Percentiles rank a stretch among this genome's conserved stretches.
phyloP scores from a whole-genome alignment of 805 yeast species.

The Starmerella davenportii region DNA sequence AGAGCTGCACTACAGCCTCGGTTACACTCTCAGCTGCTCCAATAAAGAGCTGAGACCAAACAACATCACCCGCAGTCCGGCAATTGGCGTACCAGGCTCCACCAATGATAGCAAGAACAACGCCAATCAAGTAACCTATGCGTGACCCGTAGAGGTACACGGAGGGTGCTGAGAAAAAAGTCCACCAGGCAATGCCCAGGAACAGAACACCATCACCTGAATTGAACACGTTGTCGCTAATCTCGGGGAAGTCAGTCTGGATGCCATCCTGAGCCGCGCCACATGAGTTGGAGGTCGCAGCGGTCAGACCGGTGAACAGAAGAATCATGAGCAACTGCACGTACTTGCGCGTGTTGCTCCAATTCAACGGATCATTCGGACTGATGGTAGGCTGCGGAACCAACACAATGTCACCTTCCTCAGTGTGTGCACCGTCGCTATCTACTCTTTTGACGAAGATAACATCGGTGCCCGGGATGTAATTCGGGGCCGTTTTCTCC shows the following conservation, averaged over 20 bases:
- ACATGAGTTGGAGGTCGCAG: constrained; percentile 51
- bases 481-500: constrained; percentile 5
- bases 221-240: constrained; percentile 51
- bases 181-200: constrained; percentile 47
- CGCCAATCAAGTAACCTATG: constrained; percentile 45
- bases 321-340: constrained; percentile 26
- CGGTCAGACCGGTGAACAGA: constrained; percentile 29
- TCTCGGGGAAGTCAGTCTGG: constrained; percentile 37
- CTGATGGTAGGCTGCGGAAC: constrained; percentile 51
- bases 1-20: constrained; percentile 52
- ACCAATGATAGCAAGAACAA: constrained; percentile 42
- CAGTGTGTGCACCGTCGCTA: constrained; percentile 10
- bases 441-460: constrained; percentile 24
- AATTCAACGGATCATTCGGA: constrained; percentile 54
- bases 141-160: constrained; percentile 33
- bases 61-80: constrained; percentile 40
- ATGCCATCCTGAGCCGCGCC: constrained; percentile 53
- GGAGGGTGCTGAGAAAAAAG: constrained; percentile 27
- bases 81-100: constrained; percentile 50
- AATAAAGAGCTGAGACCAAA: constrained; percentile 63
- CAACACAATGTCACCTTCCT: constrained; percentile 30
- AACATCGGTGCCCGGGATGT: constrained; percentile 18
- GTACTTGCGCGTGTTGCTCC: constrained; percentile 35
- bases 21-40: constrained; percentile 75
- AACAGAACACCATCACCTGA: constrained; percentile 69